Base-by-base conservation (phyloP, 2,329 filamentous ascomycete species). In the Malbranchea zuffiana region DNA sequence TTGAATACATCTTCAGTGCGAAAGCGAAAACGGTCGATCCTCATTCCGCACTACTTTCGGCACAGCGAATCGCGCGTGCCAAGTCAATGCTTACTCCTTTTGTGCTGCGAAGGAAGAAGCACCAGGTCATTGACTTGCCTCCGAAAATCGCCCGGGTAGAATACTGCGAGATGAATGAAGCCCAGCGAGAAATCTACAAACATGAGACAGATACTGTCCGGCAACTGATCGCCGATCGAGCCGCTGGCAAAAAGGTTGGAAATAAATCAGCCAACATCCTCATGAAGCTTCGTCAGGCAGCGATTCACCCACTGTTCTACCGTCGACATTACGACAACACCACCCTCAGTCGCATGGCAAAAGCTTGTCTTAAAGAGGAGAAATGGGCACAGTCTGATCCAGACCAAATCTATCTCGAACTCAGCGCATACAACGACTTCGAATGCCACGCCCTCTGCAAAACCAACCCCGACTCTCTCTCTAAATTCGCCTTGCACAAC, bases 81-180 rank as follows among this genome's bases (percentile, higher is more conserved):
- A 78, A 87, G 37, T 85, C 82, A 0, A 98, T 98, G 67, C 75
- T 98, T 52, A 85, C 87, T 16, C 90, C 90, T 0, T 98, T 98
- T 54, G 90, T 98, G 37, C 67, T 98, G 2, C 84, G 93, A 44
- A 75, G 90, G 5, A 88, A 90, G 63, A 98, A 98, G 64, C 76
- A 83, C 32, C 86, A 96, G 52, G 87, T 95, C 6, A 70, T 96
- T 29, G 81, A 90, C 52, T 71, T 98, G 45, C 87, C 90, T 0
- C 67, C 70, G 35, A 96, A 96, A 65, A 76, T 73, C 7, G 76
- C 78, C 42, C 75, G 76, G 3, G 78, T 95, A 1, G 77, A 87
- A 43, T 80, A 81, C 52, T 95, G 88, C 57, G 75, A 82, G 4
- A 75, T 96, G 66, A 82, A 80, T 19, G 64, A 71, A 2, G 66